Percentiles rank a stretch among this genome's conserved stretches.
These are phyloP conservation scores for Aspergillus egyptiacus DNA, from an alignment of 495 filamentous ascomycete genomes.

Conservation along the genomic window DNA sequence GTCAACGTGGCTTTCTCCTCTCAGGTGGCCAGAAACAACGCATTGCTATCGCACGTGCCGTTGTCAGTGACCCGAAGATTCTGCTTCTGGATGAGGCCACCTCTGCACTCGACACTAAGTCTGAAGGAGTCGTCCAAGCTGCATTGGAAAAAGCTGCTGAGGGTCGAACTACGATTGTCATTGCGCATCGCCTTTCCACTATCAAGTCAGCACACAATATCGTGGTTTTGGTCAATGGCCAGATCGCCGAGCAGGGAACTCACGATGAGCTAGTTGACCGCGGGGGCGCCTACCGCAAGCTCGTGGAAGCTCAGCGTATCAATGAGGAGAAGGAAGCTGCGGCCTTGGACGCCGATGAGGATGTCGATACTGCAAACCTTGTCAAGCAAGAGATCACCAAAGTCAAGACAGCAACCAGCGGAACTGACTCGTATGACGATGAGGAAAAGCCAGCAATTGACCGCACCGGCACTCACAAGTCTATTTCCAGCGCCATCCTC, in stretches of 20 bases:
- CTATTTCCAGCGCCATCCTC: slow-evolving; percentile 69
- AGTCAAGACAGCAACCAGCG: slow-evolving; percentile 30
- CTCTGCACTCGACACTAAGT: slow-evolving; percentile 89
- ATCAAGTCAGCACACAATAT: slow-evolving; percentile 95
- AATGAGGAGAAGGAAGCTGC: slow-evolving; percentile 57
- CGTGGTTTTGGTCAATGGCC: slow-evolving; percentile 79
- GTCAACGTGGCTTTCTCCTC: slow-evolving; percentile 86
- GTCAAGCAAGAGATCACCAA: slow-evolving; percentile 23
- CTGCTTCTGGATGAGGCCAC: slow-evolving; percentile 93
- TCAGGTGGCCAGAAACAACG: slow-evolving; percentile 96
- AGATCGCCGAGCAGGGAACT: slow-evolving; percentile 84
- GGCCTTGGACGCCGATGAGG: slow-evolving; percentile 27
- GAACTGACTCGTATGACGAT: slow-evolving; percentile 14
- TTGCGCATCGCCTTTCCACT: slow-evolving; percentile 90
- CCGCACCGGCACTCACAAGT: slow-evolving; percentile 56
- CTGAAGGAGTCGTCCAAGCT: slow-evolving; percentile 89
- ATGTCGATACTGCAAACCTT: slow-evolving; percentile 27
- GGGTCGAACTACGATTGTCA: slow-evolving; percentile 93
- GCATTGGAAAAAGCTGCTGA: slow-evolving; percentile 81
- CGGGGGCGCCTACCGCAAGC: slow-evolving; percentile 60
- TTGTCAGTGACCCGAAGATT: slow-evolving; percentile 94
- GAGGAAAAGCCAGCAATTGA: slow-evolving; percentile 26
- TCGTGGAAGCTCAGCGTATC: slow-evolving; percentile 77
- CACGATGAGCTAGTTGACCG: slow-evolving; percentile 62
- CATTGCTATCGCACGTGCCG: slow-evolving; percentile 80